Conservation (phyloP, 2,329 filamentous ascomycete genomes). For the Aureobasidium melanogenum region DNA sequence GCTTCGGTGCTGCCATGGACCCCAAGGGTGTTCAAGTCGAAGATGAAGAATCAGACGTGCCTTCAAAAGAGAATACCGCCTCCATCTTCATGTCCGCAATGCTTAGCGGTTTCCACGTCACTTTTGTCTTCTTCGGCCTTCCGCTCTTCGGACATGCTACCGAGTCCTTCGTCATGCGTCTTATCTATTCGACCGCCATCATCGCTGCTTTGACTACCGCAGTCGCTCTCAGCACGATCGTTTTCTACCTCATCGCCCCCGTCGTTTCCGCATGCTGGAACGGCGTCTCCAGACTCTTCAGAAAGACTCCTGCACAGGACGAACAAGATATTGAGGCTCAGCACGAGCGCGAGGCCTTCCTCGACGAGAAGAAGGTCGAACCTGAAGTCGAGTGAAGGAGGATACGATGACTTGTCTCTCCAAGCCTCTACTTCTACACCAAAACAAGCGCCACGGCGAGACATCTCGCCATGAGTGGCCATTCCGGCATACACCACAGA, state of each 20-base stretch:
- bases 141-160: conserved; percentile 1
- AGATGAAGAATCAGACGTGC: neutral
- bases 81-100: conserved; percentile 6
- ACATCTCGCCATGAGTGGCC: neutral
- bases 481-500: neutral
- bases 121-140: conserved; percentile 8
- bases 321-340: conserved; percentile 7
- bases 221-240: neutral
- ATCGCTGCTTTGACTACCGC: conserved; percentile 6
- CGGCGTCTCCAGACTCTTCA: neutral
- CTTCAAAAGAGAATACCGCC: conserved; percentile 7
- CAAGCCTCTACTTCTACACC: neutral
- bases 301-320: conserved; percentile 2
- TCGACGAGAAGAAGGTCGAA: conserved; percentile 1
- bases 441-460: neutral
- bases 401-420: no score
- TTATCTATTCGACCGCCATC: conserved; percentile 8
- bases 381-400: conserved; percentile 1
- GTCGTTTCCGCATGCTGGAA: neutral
- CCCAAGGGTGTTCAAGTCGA: neutral
- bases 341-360: neutral
- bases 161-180: conserved; percentile 6
- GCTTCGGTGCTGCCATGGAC: neutral
- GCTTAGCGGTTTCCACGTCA: conserved; percentile 10
- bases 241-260: conserved; percentile 1